Percentiles rank a stretch among this genome's conserved stretches.
These are phyloP conservation scores for Atalantia buxifolia DNA, from an alignment of 345 rosid species.

Conservation along the genomic window DNA sequence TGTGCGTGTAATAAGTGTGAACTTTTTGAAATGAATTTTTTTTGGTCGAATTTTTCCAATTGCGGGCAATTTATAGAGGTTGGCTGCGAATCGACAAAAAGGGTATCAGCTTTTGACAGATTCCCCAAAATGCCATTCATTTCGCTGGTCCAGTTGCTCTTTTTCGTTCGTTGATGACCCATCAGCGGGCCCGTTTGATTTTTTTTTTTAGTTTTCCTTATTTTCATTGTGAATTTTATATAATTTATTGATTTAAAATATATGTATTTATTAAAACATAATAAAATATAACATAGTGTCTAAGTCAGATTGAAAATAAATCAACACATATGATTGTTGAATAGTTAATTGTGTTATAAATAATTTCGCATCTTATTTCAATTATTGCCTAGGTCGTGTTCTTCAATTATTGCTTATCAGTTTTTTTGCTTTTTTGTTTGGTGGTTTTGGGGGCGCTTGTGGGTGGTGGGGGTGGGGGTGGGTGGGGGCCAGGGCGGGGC, in stretches of 20 bases:
- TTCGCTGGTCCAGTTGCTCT: neutral
- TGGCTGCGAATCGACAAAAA: neutral
- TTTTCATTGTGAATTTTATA: neutral
- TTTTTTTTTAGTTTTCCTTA: neutral
- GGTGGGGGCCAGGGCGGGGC: too few relatives aligned
- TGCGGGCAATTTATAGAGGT: neutral
- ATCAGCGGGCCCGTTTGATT: neutral
- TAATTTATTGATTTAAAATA: neutral
- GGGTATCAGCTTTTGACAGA: conserved; percentile 15
- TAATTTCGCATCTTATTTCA: conserved; percentile 30
- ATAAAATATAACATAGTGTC: too few relatives aligned
- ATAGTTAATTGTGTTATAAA: conserved; percentile 76
- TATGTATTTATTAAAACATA: too few relatives aligned
- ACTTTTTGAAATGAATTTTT: neutral
- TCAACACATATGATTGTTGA: conserved; percentile 74
- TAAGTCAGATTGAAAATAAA: too few relatives aligned
- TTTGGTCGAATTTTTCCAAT: too few relatives aligned
- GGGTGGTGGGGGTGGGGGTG: too few relatives aligned
- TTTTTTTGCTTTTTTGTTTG: too few relatives aligned
- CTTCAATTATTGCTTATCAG: too few relatives aligned
- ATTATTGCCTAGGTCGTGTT: too few relatives aligned
- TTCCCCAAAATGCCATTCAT: conserved; percentile 20
- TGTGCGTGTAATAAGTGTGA: too few relatives aligned
- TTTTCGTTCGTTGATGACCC: neutral
- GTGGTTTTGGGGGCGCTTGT: too few relatives aligned